Evolutionary conservation across 371 early-diverging fungal species (phyloP).

Genomic region (Haplosporangium sp.): DNA sequence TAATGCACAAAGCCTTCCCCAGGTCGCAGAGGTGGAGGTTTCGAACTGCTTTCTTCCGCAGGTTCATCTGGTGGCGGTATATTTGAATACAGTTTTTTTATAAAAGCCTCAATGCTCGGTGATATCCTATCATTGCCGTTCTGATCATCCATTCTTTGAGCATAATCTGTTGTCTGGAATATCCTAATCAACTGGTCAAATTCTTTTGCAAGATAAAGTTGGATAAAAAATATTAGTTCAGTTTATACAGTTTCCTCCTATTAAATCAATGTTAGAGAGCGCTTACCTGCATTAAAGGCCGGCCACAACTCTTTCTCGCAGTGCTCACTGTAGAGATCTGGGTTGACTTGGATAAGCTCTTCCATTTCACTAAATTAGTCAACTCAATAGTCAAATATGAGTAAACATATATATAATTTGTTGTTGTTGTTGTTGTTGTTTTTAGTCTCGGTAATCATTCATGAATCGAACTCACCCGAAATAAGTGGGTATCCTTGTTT

Average conservation of each 20-base stretch:
- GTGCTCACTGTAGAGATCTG: conserved; percentile 33
- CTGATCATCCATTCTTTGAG: neutral
- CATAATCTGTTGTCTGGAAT: conserved; percentile 16
- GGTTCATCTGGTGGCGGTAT: conserved; percentile 6
- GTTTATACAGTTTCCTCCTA: too few species aligned
- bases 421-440: too few species aligned
- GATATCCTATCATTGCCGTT: neutral
- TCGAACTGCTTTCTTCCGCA: neutral
- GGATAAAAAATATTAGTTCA: neutral
- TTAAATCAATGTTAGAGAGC: too few species aligned
- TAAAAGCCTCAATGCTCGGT: conserved; percentile 21
- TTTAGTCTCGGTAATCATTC: neutral
- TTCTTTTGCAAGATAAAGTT: neutral
- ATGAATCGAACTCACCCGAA: conserved; percentile 21
- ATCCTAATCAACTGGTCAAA: neutral
- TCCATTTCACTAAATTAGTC: conserved; percentile 33
- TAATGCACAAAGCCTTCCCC: conserved; percentile 42
- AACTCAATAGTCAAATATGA: neutral
- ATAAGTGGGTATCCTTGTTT: conserved; percentile 14
- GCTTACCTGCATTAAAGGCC: conserved; percentile 6
- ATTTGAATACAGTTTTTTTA: conserved; percentile 15
- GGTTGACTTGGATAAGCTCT: conserved; percentile 40
- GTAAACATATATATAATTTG: neutral
- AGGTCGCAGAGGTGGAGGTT: conserved; percentile 20
- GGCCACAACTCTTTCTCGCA: conserved; percentile 5